These are phyloP conservation scores for Penicillium pulvis DNA, from an alignment of 495 filamentous ascomycete genomes.

Conservation along the genomic window DNA sequence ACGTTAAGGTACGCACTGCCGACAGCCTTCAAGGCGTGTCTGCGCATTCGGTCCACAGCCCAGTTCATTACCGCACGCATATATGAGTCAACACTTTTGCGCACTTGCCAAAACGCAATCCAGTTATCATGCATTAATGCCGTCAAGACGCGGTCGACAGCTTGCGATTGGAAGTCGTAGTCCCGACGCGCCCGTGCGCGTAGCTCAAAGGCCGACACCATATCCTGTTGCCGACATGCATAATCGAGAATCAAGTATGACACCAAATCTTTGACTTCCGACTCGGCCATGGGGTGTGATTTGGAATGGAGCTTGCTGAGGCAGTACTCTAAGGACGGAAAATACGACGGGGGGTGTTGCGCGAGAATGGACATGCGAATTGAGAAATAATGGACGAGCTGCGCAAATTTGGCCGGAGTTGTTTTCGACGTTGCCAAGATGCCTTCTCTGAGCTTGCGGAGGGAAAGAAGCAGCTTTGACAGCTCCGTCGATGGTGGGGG, in stretches of 20 bases:
- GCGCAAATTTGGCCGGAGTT: conserved; percentile 62
- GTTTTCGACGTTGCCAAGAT: conserved; percentile 66
- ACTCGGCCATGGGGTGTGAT: conserved; percentile 58
- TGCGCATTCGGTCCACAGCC: conserved; percentile 68
- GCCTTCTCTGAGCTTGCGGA: conserved; percentile 90
- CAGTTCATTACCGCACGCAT: conserved; percentile 76
- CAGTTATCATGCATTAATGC: conserved; percentile 82
- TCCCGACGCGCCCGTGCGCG: conserved; percentile 46
- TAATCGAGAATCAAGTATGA: conserved; percentile 85
- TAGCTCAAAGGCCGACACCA: conserved; percentile 70
- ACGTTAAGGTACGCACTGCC: conserved; percentile 78
- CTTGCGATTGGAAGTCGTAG: conserved; percentile 59
- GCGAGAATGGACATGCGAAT: conserved; percentile 79
- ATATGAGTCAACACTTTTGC: conserved; percentile 73
- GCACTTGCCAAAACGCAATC: conserved; percentile 71
- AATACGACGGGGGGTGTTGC: conserved; percentile 82
- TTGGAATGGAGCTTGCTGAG: conserved; percentile 68
- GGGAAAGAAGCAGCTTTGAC: conserved; percentile 64
- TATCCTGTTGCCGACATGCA: conserved; percentile 78
- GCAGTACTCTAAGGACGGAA: conserved; percentile 80
- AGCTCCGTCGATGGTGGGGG: conserved; percentile 53
- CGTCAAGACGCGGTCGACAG: conserved; percentile 65
- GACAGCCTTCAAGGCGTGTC: conserved; percentile 78
- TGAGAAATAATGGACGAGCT: conserved; percentile 75
- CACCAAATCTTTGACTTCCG: conserved; percentile 74